Base-by-base conservation (phyloP, 108 stramenopile genomes). In the Cyclostephanos invisitatus region DNA sequence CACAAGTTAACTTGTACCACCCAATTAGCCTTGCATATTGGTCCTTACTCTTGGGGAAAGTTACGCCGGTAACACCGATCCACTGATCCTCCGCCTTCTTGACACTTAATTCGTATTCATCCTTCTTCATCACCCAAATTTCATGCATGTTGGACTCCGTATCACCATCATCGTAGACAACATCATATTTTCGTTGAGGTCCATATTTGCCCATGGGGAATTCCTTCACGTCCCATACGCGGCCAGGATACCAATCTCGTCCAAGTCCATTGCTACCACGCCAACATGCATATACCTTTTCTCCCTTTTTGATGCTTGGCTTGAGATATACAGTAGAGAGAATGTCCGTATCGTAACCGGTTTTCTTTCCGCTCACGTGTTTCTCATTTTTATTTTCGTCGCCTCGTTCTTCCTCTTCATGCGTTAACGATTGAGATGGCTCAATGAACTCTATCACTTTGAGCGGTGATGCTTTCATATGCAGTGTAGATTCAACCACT, bases 291-390 rank as follows among this genome's bases (percentile, higher is more conserved):
- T 53, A 53, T 24, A 53, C 51, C 51, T 18, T 21, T 18, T 53
- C 51, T 53, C 51, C 51, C 51, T 53, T 53, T 53, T 53, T 53
- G 51, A 53, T 53, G n/a, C 2, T 7, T 24, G 51, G 51, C 24
- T 53, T 53, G 14, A 7, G 0, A 53, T 53, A 53, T 53, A 7
- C 51, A 53, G 2, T 53, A 1, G 24, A 20, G 2, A 24, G 51
- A 53, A 53, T 18, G 20, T 18, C 51, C 6, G 51, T 7, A 24
- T 53, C 14, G 22, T 5, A 53, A 53, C 7, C 24, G 24, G 7
- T 7, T 53, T 18, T 24, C n/a, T 53, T 53, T 53, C 22, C 1
- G 4, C 20, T 24, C 20, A 6, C 24, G 51, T 53, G 51, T 24
- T 24, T 14, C 20, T 1, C 51, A 7, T 18, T 7, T 24, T 53